Evolutionary conservation across 805 yeast species (phyloP).

Genomic region (Kuraishia hungarica): DNA sequence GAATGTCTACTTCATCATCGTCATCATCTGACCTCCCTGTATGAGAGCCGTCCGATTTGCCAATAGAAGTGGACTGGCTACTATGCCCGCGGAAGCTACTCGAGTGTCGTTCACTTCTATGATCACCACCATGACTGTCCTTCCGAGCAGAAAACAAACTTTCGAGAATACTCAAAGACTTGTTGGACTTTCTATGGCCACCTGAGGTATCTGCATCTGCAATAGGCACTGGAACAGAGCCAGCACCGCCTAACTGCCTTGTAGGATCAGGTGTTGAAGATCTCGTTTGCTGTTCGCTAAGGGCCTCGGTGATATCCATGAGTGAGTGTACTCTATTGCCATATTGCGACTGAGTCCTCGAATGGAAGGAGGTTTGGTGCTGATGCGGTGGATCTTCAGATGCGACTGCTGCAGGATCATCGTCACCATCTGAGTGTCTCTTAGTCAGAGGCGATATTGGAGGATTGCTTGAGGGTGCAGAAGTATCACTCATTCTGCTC

Average conservation of each 20-base stretch:
- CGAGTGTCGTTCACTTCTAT: neutral
- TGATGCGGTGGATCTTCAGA: neutral
- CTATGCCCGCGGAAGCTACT: neutral
- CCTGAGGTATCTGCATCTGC: neutral
- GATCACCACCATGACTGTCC: neutral
- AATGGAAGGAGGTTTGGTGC: neutral
- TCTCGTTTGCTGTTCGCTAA: neutral
- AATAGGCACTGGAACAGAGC: neutral
- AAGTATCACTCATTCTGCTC: neutral
- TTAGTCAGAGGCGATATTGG: neutral
- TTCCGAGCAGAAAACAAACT: neutral
- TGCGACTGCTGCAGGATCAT: neutral
- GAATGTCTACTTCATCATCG: slow-evolving; percentile 15
- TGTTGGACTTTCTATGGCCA: neutral
- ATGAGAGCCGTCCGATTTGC: neutral
- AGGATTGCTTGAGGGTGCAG: neutral
- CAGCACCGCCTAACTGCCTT: neutral
- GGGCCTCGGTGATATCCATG: neutral
- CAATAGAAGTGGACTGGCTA: neutral
- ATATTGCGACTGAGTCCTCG: neutral
- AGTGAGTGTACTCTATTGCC: neutral
- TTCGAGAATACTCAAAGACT: neutral
- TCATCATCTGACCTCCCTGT: slow-evolving; percentile 5
- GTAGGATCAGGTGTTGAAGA: neutral
- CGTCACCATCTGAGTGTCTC: neutral